Evolutionary conservation across 2,329 filamentous ascomycete genomes (phyloP).

Genomic region (Stachybotrys chlorohalonatus): DNA sequence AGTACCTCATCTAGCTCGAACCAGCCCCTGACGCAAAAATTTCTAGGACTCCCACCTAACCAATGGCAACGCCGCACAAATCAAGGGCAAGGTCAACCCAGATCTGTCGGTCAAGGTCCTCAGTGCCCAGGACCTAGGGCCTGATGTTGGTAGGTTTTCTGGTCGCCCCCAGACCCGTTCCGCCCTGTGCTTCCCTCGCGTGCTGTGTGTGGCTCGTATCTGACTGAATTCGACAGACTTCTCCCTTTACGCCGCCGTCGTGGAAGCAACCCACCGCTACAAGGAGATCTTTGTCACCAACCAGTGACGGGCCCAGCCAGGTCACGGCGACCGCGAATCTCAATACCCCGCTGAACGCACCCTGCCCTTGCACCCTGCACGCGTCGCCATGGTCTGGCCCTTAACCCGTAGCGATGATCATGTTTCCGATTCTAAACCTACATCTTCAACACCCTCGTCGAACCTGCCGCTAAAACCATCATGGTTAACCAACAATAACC

Average conservation of each 20-base stretch:
- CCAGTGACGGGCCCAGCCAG: slow-evolving; percentile 23
- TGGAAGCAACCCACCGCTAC: slow-evolving; percentile 76
- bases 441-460: too few species aligned
- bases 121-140: slow-evolving; percentile 60
- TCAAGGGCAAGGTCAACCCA: slow-evolving; percentile 71
- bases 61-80: slow-evolving; percentile 61
- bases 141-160: slow-evolving; percentile 52
- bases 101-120: slow-evolving; percentile 66
- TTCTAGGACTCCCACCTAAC: slow-evolving; percentile 62
- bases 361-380: slow-evolving; percentile 15
- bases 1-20: not conserved
- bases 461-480: not conserved
- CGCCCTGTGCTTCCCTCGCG: not conserved
- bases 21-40: not conserved
- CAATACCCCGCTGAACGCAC: not conserved
- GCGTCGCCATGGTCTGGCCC: slow-evolving; percentile 30
- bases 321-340: slow-evolving; percentile 9
- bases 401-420: not conserved
- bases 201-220: not conserved
- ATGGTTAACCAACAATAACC: not conserved
- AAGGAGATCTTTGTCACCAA: slow-evolving; percentile 69
- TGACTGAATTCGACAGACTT: slow-evolving; percentile 50
- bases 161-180: too few species aligned
- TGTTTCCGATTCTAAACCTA: too few species aligned
- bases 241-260: slow-evolving; percentile 65